Evolutionary conservation across 2,329 filamentous ascomycete species (phyloP).

Genomic region (Hypomyces perniciosus): DNA sequence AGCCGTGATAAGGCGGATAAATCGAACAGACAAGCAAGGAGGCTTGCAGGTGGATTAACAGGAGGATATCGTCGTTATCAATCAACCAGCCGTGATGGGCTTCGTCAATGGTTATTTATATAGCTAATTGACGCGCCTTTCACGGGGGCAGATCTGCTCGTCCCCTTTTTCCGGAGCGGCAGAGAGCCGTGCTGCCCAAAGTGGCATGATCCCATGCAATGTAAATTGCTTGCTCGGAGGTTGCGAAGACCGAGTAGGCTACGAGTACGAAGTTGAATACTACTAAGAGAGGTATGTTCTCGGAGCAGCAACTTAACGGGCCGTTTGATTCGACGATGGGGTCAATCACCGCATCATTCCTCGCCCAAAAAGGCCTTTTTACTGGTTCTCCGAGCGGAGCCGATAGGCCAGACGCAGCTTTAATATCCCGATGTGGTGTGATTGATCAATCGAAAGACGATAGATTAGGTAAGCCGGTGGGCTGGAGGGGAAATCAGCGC

Average conservation of each 20-base stretch:
- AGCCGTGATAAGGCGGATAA: too few species aligned
- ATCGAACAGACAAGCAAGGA: too few species aligned
- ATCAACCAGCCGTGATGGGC: too few species aligned
- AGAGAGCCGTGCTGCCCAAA: background rate
- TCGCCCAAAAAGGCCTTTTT: background rate
- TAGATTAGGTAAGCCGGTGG: slow-evolving; percentile 1
- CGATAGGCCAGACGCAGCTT: slow-evolving; percentile 9
- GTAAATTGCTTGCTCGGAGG: too few species aligned
- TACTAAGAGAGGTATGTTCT: background rate
- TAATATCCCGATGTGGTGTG: slow-evolving; percentile 8
- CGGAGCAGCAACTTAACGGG: background rate
- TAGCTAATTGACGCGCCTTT: too few species aligned
- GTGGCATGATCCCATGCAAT: slow-evolving; percentile 4
- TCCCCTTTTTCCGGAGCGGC: slow-evolving; percentile 6
- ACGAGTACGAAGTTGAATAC: too few species aligned
- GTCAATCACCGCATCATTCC: background rate
- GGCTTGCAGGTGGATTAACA: too few species aligned
- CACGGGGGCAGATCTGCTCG: background rate
- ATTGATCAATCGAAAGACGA: slow-evolving; percentile 2
- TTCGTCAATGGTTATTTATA: too few species aligned
- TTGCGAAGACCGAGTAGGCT: too few species aligned
- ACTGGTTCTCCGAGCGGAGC: slow-evolving; percentile 6
- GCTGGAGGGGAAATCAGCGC: background rate
- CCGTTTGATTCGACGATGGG: background rate
- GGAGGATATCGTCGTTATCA: too few species aligned